phyloP scores from a whole-genome alignment of 345 rosid genomes.

The Mallotus nudiflorus region DNA sequence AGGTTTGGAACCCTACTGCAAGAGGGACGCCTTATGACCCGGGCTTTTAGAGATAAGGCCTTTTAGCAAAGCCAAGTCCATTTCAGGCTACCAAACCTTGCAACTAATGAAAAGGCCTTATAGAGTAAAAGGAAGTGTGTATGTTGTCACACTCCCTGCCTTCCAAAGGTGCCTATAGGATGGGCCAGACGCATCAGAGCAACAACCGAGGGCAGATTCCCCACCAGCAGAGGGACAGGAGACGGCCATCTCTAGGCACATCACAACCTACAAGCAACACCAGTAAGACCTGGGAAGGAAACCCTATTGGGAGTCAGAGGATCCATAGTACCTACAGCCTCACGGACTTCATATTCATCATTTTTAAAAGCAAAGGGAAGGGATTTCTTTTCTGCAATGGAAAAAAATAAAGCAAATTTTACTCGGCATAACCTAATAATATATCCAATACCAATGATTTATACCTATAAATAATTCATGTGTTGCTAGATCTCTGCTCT shows the following conservation, averaged over 20 bases:
- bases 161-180: too few species aligned
- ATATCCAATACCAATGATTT: not conserved
- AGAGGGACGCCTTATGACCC: not conserved
- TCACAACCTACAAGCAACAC: slow-evolving; percentile 8
- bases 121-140: too few species aligned
- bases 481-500: not conserved
- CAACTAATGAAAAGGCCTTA: too few species aligned
- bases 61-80: slow-evolving; percentile 10
- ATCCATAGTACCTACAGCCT: slow-evolving; percentile 7
- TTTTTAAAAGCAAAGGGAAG: not conserved
- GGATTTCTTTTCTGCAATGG: slow-evolving; percentile 6
- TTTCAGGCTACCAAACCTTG: too few species aligned
- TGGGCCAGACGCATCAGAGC: too few species aligned
- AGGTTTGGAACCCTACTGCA: not conserved
- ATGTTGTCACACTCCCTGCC: too few species aligned
- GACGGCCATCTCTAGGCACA: not conserved
- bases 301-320: slow-evolving; percentile 8
- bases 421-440: not conserved
- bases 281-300: not conserved
- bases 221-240: too few species aligned
- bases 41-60: slow-evolving; percentile 9
- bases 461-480: not conserved
- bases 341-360: slow-evolving; percentile 5
- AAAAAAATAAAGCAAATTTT: slow-evolving; percentile 3
- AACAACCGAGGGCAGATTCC: too few species aligned